Evolutionary conservation across 768 basidiomycete genomes (phyloP).

Genomic region (Psilocybe sp.): DNA sequence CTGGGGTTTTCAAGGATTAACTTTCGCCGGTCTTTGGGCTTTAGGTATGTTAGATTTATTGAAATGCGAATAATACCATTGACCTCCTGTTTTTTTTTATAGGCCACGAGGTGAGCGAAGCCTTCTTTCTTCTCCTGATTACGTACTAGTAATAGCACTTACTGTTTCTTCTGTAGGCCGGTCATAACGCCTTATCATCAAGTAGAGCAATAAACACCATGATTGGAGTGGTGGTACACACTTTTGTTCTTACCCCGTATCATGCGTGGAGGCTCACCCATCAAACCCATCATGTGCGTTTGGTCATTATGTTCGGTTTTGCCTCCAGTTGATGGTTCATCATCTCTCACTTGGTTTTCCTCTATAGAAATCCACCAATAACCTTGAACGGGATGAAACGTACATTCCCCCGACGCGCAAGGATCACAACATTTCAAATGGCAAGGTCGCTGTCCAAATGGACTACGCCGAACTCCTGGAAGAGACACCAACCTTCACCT

Average conservation of each 20-base stretch:
- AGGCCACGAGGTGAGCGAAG: slow-evolving; percentile 41
- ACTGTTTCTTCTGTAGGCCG: slow-evolving; percentile 31
- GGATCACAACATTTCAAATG: slow-evolving; percentile 42
- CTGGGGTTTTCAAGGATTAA: slow-evolving; percentile 50
- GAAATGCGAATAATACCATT: background rate
- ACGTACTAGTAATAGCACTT: background rate
- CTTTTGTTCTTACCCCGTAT: slow-evolving; percentile 53
- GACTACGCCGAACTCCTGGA: slow-evolving; percentile 47
- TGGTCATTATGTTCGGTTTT: background rate
- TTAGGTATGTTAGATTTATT: slow-evolving; percentile 28
- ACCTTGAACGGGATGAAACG: slow-evolving; percentile 73
- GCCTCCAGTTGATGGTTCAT: background rate
- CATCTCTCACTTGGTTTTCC: background rate
- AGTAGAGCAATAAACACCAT: slow-evolving; percentile 32
- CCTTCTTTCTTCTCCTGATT: background rate
- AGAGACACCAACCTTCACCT: slow-evolving; percentile 48
- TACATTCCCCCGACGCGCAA: slow-evolving; percentile 50
- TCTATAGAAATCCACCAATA: slow-evolving; percentile 40
- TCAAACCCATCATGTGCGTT: slow-evolving; percentile 60
- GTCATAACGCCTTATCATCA: slow-evolving; percentile 47
- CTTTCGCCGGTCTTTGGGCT: slow-evolving; percentile 43
- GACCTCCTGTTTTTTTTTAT: background rate
- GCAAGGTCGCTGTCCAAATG: slow-evolving; percentile 34
- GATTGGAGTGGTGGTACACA: slow-evolving; percentile 40
- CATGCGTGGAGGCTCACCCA: slow-evolving; percentile 69